Base-by-base conservation (phyloP, 805 yeast species). In the Ogataea glucozyma region DNA sequence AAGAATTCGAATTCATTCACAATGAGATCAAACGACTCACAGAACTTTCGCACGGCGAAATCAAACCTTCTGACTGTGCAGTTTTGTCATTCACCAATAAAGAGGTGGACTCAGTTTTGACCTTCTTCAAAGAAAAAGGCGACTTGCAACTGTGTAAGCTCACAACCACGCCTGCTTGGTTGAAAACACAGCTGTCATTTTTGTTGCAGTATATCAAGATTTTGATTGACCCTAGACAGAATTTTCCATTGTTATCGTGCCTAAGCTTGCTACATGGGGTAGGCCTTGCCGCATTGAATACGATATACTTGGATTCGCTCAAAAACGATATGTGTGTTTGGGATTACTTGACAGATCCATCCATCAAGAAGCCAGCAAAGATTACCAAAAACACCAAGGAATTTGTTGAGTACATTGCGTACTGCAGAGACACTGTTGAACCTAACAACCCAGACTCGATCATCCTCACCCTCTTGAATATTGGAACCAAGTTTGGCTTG, bases 71-170 rank as follows among this genome's bases (percentile, higher is more conserved):
- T 6, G 83, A 83, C 55, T 69, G 83, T 53, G 74, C 78, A 0
- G 60, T 83, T 3, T 54, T 83, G 22, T 66, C 80, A 0, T 64
- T 76, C 39, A 70, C 83, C 0, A 83, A 83, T 53, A 60, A 60
- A 12, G 79, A 77, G 37, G 55, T 81, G 6, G 67, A 70, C 10
- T 49, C 60, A 0, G 57, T 78, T 0, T 63, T 62, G 21, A 62
- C 61, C 14, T 58, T 65, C 22, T 61, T 82, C 19, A 61, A 64
- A 11, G 49, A 53, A 13, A 66, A 68, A 46, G 78, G 73, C 2
- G 34, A 24, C 12, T 59, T 78, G n/a, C 67, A 67, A 4, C 61
- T 64, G 31, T 62, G 67, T 27, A 75, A 71, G 48, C 60, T 78
- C 18, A 66, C 73, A 1, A 61, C 74, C 12, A 65, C 72, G 4